A percentile compares a stretch with the other conserved stretches of the same genome.
Evolutionary conservation across 1,139 yeast genomes (phyloP).

Genomic region (Kazachstania sp.): DNA sequence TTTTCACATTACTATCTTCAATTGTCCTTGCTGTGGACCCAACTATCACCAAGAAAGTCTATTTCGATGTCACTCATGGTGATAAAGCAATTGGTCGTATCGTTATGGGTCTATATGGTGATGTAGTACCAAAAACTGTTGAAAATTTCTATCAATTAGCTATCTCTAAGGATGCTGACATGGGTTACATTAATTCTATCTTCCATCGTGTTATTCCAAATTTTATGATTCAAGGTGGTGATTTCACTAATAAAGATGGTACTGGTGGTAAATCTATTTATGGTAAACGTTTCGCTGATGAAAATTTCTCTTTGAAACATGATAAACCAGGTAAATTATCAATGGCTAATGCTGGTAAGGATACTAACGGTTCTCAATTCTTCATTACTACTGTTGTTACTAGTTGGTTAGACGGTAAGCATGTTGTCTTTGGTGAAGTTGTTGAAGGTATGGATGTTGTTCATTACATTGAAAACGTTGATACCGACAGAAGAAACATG

Average conservation of each 20-base stretch:
- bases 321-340: slow-evolving; percentile 61
- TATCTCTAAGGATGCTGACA: slow-evolving; percentile 38
- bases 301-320: slow-evolving; percentile 57
- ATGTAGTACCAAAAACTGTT: slow-evolving; percentile 66
- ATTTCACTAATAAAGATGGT: slow-evolving; percentile 60
- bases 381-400: slow-evolving; percentile 61
- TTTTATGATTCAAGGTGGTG: slow-evolving; percentile 82
- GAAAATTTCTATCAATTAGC: slow-evolving; percentile 61
- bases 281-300: slow-evolving; percentile 62
- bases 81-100: slow-evolving; percentile 53
- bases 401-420: slow-evolving; percentile 56
- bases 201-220: slow-evolving; percentile 72
- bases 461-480: slow-evolving; percentile 43
- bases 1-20: background rate
- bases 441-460: slow-evolving; percentile 59
- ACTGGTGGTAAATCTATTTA: slow-evolving; percentile 71
- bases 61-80: slow-evolving; percentile 52
- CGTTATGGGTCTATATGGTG: slow-evolving; percentile 62
- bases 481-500: slow-evolving; percentile 42
- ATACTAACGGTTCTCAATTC: slow-evolving; percentile 76
- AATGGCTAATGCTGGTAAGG: slow-evolving; percentile 76
- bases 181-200: slow-evolving; percentile 49
- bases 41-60: slow-evolving; percentile 48
- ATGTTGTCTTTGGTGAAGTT: slow-evolving; percentile 79
- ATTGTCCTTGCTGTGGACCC: slow-evolving; percentile 39